Conservation (phyloP, 345 rosid genomes). For the Turnera subulata region DNA sequence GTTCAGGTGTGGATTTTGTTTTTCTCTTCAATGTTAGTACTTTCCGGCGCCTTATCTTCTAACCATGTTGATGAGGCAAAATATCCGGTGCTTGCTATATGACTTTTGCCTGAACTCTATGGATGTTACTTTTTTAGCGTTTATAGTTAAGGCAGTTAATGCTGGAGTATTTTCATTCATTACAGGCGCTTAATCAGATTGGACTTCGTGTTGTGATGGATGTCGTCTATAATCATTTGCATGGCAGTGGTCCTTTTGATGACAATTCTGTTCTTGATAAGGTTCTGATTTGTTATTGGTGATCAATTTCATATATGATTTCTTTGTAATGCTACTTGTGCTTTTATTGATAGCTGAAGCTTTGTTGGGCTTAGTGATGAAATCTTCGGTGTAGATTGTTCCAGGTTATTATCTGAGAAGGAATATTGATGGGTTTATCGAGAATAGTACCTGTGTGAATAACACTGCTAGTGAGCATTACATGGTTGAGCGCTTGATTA, state of each 20-base stretch:
- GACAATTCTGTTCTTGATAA: constrained; percentile 87
- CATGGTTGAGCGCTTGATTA: constrained; percentile 82
- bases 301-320: not conserved
- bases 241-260: constrained; percentile 76
- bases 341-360: too few relatives aligned
- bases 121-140: too few relatives aligned
- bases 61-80: not conserved
- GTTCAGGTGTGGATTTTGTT: constrained; percentile 60
- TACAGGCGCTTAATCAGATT: constrained; percentile 60
- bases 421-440: constrained; percentile 73
- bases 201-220: constrained; percentile 80
- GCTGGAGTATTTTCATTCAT: constrained; percentile 8
- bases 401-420: constrained; percentile 97
- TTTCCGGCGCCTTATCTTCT: not conserved
- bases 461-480: constrained; percentile 98
- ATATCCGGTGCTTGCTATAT: too few relatives aligned
- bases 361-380: constrained; percentile 5
- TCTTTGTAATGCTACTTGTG: too few relatives aligned
- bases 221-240: constrained; percentile 95
- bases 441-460: constrained; percentile 84
- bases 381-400: constrained; percentile 59
- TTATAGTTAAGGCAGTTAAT: not conserved
- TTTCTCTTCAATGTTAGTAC: not conserved
- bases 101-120: too few relatives aligned
- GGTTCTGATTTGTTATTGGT: constrained; percentile 33